phyloP scores from a whole-genome alignment of 768 basidiomycete species.

The Brasilioporus rufonigricans region DNA sequence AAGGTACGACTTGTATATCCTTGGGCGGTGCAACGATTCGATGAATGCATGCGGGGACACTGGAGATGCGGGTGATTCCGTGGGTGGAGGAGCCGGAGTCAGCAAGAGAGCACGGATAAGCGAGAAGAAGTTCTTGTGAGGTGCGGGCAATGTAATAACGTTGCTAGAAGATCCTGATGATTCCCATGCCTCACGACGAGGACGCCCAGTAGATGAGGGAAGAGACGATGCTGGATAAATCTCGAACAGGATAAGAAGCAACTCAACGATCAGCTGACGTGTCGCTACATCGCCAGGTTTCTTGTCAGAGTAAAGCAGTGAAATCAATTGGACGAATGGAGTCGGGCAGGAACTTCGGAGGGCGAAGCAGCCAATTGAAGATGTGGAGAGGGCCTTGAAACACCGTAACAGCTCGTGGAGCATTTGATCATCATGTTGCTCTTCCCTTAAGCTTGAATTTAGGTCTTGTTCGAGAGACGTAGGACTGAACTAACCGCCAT shows the following conservation, averaged over 20 bases:
- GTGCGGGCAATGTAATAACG: conserved; percentile 64
- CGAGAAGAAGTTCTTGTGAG: conserved; percentile 71
- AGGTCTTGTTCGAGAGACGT: neutral
- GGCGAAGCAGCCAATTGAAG: conserved; percentile 84
- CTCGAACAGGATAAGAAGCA: conserved; percentile 85
- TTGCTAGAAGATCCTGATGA: conserved; percentile 43
- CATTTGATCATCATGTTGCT: conserved; percentile 96
- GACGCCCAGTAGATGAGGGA: conserved; percentile 46
- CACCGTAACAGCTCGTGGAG: conserved; percentile 90
- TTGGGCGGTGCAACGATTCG: conserved; percentile 60
- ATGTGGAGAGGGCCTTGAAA: conserved; percentile 91
- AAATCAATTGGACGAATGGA: conserved; percentile 81
- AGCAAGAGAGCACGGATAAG: conserved; percentile 75
- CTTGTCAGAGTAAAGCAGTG: conserved; percentile 93
- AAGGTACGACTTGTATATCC: conserved; percentile 80
- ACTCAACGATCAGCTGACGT: conserved; percentile 86
- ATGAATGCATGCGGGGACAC: conserved; percentile 82
- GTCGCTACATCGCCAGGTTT: conserved; percentile 93
- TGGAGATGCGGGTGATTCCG: conserved; percentile 58
- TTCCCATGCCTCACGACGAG: conserved; percentile 57
- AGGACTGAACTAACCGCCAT: conserved; percentile 75
- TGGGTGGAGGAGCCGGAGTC: conserved; percentile 63
- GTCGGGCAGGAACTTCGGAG: conserved; percentile 86
- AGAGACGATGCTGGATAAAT: conserved; percentile 75
- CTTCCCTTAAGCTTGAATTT: conserved; percentile 61